A percentile compares a stretch with the other conserved stretches of the same genome.
These are phyloP conservation scores for Psilocybe tampanensis DNA, from an alignment of 768 basidiomycete species.

Conservation along the genomic window DNA sequence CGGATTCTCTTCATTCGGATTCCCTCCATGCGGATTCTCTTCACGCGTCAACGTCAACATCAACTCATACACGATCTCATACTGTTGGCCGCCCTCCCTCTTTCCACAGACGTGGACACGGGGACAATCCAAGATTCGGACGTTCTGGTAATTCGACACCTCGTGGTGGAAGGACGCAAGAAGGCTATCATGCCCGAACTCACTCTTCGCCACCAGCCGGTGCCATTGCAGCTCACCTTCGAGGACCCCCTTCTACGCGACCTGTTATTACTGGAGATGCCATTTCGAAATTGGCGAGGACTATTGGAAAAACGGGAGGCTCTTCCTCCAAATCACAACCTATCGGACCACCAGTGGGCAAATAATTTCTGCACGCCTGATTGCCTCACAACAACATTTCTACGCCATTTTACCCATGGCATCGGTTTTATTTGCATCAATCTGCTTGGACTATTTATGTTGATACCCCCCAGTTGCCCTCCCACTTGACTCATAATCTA, in stretches of 20 bases:
- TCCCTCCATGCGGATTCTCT: constrained; percentile 6
- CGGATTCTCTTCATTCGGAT: constrained; percentile 4
- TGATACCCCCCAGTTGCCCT: neutral
- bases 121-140: constrained; percentile 33
- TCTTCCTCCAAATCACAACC: constrained; percentile 17
- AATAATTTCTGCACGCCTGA: neutral
- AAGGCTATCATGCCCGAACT: constrained; percentile 49
- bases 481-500: neutral
- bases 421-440: neutral
- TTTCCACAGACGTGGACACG: constrained; percentile 30
- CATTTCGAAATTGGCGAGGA: constrained; percentile 63
- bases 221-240: constrained; percentile 26
- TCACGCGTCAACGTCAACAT: constrained; percentile 28
- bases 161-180: constrained; percentile 33
- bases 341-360: constrained; percentile 5
- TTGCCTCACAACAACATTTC: neutral
- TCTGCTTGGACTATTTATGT: neutral
- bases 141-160: constrained; percentile 50
- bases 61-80: constrained; percentile 56
- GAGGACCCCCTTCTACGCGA: constrained; percentile 47
- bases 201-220: constrained; percentile 65
- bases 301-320: constrained; percentile 46
- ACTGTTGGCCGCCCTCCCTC: constrained; percentile 50
- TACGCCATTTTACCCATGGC: neutral
- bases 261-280: constrained; percentile 79